Evolutionary conservation across 441 rosid species (phyloP).

Genomic region (Cnidoscolus chayamansa): DNA sequence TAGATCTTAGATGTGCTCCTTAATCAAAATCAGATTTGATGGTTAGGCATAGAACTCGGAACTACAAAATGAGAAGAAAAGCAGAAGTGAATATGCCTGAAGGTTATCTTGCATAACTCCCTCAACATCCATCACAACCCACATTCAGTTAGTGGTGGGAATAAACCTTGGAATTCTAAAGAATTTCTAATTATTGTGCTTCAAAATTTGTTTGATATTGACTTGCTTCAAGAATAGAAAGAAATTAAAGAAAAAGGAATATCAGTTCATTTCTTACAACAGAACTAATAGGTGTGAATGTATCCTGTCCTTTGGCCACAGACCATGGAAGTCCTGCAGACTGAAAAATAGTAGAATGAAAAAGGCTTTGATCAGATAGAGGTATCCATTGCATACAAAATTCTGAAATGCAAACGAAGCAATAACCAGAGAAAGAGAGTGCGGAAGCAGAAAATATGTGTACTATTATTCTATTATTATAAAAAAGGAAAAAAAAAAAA

Average conservation of each 20-base stretch:
- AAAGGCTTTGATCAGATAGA: background rate
- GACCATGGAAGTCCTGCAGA: slow-evolving; percentile 98
- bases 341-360: slow-evolving; percentile 34
- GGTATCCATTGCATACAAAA: background rate
- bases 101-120: slow-evolving; percentile 1
- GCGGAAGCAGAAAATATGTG: no score
- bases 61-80: background rate
- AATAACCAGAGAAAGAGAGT: background rate
- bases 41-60: background rate
- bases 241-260: slow-evolving; percentile 1
- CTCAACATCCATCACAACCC: background rate
- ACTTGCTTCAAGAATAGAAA: no score
- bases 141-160: background rate
- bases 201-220: background rate
- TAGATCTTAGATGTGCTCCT: background rate
- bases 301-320: slow-evolving; percentile 89
- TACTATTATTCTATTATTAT: no score
- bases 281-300: slow-evolving; percentile 89
- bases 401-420: background rate
- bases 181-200: background rate
- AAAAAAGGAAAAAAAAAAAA: background rate
- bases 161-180: slow-evolving; percentile 3
- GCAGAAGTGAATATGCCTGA: background rate
- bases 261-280: slow-evolving; percentile 49
- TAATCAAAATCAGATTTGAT: background rate